Percentiles rank a stretch among this genome's conserved stretches.
Conservation (phyloP, 2,329 filamentous ascomycete species). For the Kalmusia sp. region DNA sequence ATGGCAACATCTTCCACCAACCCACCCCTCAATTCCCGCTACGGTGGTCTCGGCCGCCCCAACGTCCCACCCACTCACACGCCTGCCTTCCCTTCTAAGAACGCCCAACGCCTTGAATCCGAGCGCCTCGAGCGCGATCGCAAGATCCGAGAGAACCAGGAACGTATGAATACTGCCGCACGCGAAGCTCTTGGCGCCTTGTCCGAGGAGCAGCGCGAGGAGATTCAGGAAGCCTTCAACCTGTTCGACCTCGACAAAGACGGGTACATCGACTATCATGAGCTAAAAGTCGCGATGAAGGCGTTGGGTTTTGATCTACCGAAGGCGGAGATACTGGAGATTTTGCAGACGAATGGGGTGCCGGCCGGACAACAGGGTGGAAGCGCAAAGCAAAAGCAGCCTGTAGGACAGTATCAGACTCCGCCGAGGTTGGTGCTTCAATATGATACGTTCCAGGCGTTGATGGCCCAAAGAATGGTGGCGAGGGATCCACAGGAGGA, state of each 20-base stretch:
- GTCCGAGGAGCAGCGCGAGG: slow-evolving; percentile 87
- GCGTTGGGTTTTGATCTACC: slow-evolving; percentile 92
- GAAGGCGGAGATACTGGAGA: slow-evolving; percentile 81
- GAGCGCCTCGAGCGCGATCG: slow-evolving; percentile 51
- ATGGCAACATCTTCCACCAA: slow-evolving; percentile 63
- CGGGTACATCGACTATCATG: slow-evolving; percentile 93
- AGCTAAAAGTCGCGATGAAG: slow-evolving; percentile 95
- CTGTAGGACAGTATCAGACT: slow-evolving; percentile 24
- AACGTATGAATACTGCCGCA: slow-evolving; percentile 53
- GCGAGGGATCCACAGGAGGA: slow-evolving; percentile 88
- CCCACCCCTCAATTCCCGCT: slow-evolving; percentile 49
- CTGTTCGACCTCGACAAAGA: slow-evolving; percentile 98
- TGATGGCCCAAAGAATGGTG: slow-evolving; percentile 80
- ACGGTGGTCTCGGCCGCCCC: slow-evolving; percentile 15
- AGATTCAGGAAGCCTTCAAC: slow-evolving; percentile 95
- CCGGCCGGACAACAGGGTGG: slow-evolving; percentile 10
- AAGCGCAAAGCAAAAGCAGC: slow-evolving; percentile 16
- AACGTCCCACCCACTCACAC: slow-evolving; percentile 39
- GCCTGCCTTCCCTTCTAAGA: slow-evolving; percentile 53
- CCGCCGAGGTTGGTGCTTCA: slow-evolving; percentile 71
- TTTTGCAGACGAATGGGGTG: slow-evolving; percentile 79
- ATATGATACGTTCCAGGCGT: slow-evolving; percentile 73
- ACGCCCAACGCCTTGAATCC: slow-evolving; percentile 49
- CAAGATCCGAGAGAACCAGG: slow-evolving; percentile 44
- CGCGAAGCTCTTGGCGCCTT: slow-evolving; percentile 63